These are phyloP conservation scores for Globisporangium heterothallicum DNA, from an alignment of 352 stramenopile species.

Conservation along the genomic window DNA sequence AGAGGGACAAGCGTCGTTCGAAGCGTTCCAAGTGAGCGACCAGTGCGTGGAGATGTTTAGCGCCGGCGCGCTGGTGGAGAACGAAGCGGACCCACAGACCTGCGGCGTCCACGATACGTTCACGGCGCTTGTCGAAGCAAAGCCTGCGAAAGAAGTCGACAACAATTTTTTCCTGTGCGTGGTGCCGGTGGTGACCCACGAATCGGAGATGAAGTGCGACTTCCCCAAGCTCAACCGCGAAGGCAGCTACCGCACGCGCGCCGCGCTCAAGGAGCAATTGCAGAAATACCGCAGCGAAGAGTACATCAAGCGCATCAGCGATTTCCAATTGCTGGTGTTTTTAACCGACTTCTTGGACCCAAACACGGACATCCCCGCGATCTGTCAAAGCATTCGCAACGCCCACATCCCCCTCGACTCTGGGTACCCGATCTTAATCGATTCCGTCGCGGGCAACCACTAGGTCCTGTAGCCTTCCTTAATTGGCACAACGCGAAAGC, in stretches of 20 bases:
- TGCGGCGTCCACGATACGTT: conserved; percentile 95
- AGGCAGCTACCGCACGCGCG: conserved; percentile 70
- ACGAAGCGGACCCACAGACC: conserved; percentile 85
- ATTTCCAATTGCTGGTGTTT: conserved; percentile 97
- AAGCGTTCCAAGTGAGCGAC: conserved; percentile 96
- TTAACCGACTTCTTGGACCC: conserved; percentile 91
- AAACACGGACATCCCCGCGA: conserved; percentile 88
- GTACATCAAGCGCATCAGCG: conserved; percentile 89
- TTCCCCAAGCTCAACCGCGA: conserved; percentile 94
- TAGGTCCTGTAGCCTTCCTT: too few species aligned
- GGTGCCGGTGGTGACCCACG: conserved; percentile 93
- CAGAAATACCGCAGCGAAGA: conserved; percentile 48
- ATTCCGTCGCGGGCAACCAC: conserved; percentile 87
- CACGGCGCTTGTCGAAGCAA: conserved; percentile 96
- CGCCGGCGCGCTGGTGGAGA: conserved; percentile 88
- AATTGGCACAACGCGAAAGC: too few species aligned
- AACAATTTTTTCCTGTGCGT: conserved; percentile 98
- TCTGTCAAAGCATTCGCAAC: conserved; percentile 91
- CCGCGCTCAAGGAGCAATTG: conserved; percentile 92
- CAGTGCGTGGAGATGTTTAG: conserved; percentile 98
- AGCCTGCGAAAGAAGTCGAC: conserved; percentile 87
- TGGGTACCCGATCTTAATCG: conserved; percentile 94
- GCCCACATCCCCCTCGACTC: conserved; percentile 89
- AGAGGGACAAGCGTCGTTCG: conserved; percentile 92
- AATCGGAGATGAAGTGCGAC: conserved; percentile 88